phyloP scores from a whole-genome alignment of 345 rosid genomes.

The Firmiana major region DNA sequence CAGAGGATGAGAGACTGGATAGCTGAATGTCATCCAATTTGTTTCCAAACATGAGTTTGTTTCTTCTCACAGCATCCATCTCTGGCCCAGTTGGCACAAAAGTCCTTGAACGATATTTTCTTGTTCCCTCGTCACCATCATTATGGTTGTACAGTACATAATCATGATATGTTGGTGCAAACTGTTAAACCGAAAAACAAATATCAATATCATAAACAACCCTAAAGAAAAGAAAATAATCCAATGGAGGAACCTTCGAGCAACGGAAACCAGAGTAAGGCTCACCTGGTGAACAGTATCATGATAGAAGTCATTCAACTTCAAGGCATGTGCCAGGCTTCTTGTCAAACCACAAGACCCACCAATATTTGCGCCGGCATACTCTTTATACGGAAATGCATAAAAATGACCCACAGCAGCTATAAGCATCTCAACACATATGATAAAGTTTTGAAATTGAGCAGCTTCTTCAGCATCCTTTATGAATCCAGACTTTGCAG shows the following conservation, averaged over 20 bases:
- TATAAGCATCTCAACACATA: conserved; percentile 94
- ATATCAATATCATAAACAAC: conserved; percentile 15
- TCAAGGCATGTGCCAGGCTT: conserved; percentile 86
- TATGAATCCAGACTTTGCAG: conserved; percentile 83
- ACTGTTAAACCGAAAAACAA: conserved; percentile 43
- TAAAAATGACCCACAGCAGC: conserved; percentile 92
- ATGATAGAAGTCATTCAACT: conserved; percentile 89
- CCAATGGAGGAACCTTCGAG: not conserved
- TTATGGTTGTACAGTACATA: conserved; percentile 86
- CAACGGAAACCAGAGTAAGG: not conserved
- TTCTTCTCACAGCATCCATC: conserved; percentile 89
- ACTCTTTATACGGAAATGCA: conserved; percentile 98
- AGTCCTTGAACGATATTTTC: conserved; percentile 83
- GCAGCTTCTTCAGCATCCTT: conserved; percentile 85
- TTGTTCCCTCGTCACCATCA: conserved; percentile 82
- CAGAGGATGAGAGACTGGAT: conserved; percentile 64
- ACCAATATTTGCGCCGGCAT: conserved; percentile 89
- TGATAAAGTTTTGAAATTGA: conserved; percentile 75
- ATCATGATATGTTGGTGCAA: conserved; percentile 96
- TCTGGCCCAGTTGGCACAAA: conserved; percentile 98
- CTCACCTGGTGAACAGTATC: conserved; percentile 97
- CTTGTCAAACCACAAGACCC: conserved; percentile 62
- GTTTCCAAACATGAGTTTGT: conserved; percentile 30
- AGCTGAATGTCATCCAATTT: conserved; percentile 63
- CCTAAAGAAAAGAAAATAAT: not conserved